Base-by-base conservation (phyloP, 164 flowering plant genomes). In the Magnolia officinalis region DNA sequence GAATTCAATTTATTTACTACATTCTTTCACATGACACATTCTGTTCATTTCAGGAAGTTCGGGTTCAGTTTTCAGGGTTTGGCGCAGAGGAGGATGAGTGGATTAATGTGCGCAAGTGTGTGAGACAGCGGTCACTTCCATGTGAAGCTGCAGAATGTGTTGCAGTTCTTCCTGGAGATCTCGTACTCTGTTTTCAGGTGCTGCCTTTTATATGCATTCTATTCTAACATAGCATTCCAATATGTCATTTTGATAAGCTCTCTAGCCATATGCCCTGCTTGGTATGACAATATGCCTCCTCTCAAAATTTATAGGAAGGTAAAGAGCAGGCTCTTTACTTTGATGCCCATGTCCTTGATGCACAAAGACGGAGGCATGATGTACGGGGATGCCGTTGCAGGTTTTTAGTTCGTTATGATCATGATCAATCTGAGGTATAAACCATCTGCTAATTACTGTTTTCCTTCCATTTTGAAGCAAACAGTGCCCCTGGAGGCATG, bases 51-150 rank as follows among this genome's bases (percentile, higher is more conserved):
- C 87, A 96, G 99, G 98, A 96, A 86, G 98, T 91, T 80, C 83
- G 92, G 76, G 97, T 96, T 69, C 88, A 97, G 51, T 92, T 91
- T 86, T 78, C 97, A 79, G 99, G 99, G 73, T 96, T 94, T 86
- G 98, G 96, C 66, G 83, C 89, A 14, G 99, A 92, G 77, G 99
- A 96, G 80, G 99, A 96, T 88, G 99, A 96, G 80, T 96, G 99
- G 99, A 82, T 96, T 75, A 90, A 90, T 78, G 83, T 94, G 73
- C 90, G 87, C 45, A 92, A 78, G 83, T 88, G 86, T 83, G 90
- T 94, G 55, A 88, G 99, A 79, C 97, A 87, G 68, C 91, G 99
- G 1, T 96, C 99, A 71, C 96, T 96, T 26, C 99, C 99, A 50
- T 96, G 99, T 85, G 99, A 96, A 85, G 87, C 97, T 72, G 85